Percentiles rank a stretch among this genome's conserved stretches.
These are phyloP conservation scores for Chytriomyces sp. DNA, from an alignment of 192 early-diverging fungal species.

Conservation along the genomic window DNA sequence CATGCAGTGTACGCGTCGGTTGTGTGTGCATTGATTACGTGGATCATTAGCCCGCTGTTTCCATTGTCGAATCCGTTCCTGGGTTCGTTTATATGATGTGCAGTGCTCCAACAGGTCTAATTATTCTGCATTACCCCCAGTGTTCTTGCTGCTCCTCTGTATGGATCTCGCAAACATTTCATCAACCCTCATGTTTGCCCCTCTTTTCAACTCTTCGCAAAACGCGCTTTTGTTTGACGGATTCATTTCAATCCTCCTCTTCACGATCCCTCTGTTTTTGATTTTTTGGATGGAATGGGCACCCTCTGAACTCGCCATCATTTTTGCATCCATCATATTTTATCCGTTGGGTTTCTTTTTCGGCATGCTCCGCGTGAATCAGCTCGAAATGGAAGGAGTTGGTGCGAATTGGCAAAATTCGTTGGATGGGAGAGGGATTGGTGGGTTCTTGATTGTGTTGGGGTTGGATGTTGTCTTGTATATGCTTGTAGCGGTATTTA, in stretches of 20 bases:
- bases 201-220: slow-evolving; percentile 30
- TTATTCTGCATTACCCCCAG: neutral
- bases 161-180: slow-evolving; percentile 25
- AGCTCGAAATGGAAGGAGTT: slow-evolving; percentile 25
- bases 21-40: slow-evolving; percentile 19
- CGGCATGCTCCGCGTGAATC: slow-evolving; percentile 25
- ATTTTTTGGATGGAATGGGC: slow-evolving; percentile 32
- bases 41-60: slow-evolving; percentile 18
- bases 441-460: slow-evolving; percentile 31
- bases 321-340: slow-evolving; percentile 16
- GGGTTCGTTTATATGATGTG: too few species aligned
- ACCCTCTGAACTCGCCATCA: slow-evolving; percentile 24
- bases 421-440: slow-evolving; percentile 24
- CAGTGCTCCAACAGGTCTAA: too few species aligned
- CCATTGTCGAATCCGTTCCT: slow-evolving; percentile 22
- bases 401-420: slow-evolving; percentile 33
- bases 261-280: slow-evolving; percentile 15
- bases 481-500: neutral
- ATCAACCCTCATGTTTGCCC: slow-evolving; percentile 23
- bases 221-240: slow-evolving; percentile 14
- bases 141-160: slow-evolving; percentile 27
- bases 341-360: slow-evolving; percentile 35
- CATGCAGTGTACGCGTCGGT: slow-evolving; percentile 1
- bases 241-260: slow-evolving; percentile 26
- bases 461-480: slow-evolving; percentile 9